Conservation (phyloP, 2,329 filamentous ascomycete species). For the Fusarium globosum region DNA sequence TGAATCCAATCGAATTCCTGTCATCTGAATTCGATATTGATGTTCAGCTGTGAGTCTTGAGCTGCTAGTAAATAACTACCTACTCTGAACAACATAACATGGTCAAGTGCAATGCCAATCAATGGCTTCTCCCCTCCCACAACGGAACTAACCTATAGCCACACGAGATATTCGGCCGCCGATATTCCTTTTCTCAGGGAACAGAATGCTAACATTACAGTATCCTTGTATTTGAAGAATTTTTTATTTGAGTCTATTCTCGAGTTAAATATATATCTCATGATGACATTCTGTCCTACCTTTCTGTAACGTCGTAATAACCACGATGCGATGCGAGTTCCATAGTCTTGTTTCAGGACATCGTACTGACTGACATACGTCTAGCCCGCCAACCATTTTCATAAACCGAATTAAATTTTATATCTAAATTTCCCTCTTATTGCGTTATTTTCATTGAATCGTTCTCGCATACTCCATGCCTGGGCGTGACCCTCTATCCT, state of each 20-base stretch:
- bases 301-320: neutral
- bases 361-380: neutral
- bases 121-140: neutral
- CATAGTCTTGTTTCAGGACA: neutral
- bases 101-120: neutral
- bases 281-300: neutral
- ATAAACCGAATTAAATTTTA: neutral
- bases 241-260: neutral
- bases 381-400: too few relatives aligned
- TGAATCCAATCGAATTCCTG: neutral
- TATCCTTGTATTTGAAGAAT: neutral
- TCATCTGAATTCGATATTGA: rapidly evolving
- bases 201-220: neutral
- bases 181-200: neutral
- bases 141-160: neutral
- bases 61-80: neutral
- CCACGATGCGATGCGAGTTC: neutral
- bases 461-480: neutral
- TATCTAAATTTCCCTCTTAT: neutral
- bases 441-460: constrained; percentile 14
- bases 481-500: neutral
- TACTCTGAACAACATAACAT: neutral
- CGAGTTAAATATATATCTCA: too few relatives aligned
- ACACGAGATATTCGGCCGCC: neutral
- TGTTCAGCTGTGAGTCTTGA: neutral